A percentile compares a stretch with the other conserved stretches of the same genome.
Evolutionary conservation across 768 basidiomycete genomes (phyloP).

Genomic region (Lactarius quietus): DNA sequence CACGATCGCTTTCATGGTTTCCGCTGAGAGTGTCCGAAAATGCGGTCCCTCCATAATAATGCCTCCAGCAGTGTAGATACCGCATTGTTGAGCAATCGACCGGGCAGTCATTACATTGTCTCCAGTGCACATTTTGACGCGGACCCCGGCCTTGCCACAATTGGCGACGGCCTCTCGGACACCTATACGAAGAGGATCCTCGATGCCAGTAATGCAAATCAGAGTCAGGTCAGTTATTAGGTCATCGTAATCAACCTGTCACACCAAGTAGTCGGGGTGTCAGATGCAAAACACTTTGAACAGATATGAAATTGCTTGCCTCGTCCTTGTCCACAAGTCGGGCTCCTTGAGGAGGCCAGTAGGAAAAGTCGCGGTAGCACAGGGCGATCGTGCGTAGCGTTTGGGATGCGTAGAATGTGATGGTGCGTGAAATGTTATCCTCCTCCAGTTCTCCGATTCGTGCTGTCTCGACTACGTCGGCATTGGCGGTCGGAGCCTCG

Average conservation of each 20-base stretch:
- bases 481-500: conserved; percentile 26
- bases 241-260: conserved; percentile 62
- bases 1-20: conserved; percentile 76
- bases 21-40: conserved; percentile 72
- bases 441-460: conserved; percentile 62
- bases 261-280: not conserved
- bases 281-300: not conserved
- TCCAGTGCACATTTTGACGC: conserved; percentile 98
- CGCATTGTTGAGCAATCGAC: conserved; percentile 96
- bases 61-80: conserved; percentile 90
- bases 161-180: conserved; percentile 86
- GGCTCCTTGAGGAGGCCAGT: conserved; percentile 73
- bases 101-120: conserved; percentile 94
- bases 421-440: conserved; percentile 87
- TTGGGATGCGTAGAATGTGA: conserved; percentile 98
- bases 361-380: conserved; percentile 83
- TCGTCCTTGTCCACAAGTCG: conserved; percentile 46
- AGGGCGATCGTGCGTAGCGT: conserved; percentile 90
- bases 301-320: conserved; percentile 35
- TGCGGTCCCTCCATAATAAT: conserved; percentile 98
- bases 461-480: conserved; percentile 47
- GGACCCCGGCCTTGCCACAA: conserved; percentile 85
- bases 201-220: conserved; percentile 90
- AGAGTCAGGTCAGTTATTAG: conserved; percentile 74
- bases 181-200: conserved; percentile 90